Evolutionary conservation across 305 asterid species (phyloP).

Genomic region (Nicotiana rustica): DNA sequence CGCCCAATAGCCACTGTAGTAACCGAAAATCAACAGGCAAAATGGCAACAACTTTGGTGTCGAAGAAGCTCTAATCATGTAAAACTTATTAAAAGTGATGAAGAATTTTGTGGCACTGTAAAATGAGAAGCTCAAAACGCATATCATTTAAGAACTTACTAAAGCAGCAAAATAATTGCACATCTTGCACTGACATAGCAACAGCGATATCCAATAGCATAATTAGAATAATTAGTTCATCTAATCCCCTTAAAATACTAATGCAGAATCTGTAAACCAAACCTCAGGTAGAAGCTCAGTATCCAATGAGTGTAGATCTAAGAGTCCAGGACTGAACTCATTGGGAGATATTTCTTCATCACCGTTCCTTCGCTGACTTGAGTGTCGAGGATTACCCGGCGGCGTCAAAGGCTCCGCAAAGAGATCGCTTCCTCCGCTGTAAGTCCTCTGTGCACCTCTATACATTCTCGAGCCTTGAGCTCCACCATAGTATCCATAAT

Average conservation of each 20-base stretch:
- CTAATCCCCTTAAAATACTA: not conserved
- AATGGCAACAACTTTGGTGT: conserved; percentile 4
- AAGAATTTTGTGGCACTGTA: not conserved
- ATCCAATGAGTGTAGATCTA: conserved; percentile 97
- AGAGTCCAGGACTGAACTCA: conserved; percentile 89
- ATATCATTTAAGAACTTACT: not conserved
- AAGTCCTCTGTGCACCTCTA: conserved; percentile 65
- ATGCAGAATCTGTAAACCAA: not conserved
- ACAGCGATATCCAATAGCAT: conserved; percentile 7
- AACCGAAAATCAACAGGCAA: conserved; percentile 24
- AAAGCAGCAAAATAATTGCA: conserved; percentile 6
- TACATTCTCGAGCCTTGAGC: conserved; percentile 76
- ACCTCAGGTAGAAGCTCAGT: conserved; percentile 94
- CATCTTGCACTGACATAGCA: conserved; percentile 15
- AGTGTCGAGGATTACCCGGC: conserved; percentile 52
- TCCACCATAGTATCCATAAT: conserved; percentile 78
- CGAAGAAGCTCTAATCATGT: conserved; percentile 2
- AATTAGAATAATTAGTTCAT: not conserved
- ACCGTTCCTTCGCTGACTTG: conserved; percentile 55
- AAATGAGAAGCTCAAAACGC: not conserved
- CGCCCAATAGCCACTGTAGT: not conserved
- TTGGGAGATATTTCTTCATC: conserved; percentile 70
- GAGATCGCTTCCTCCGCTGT: conserved; percentile 63
- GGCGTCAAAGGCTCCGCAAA: conserved; percentile 82
- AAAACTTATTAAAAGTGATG: not conserved